Conservation (phyloP, 345 rosid genomes). For the Theobroma cacao region DNA sequence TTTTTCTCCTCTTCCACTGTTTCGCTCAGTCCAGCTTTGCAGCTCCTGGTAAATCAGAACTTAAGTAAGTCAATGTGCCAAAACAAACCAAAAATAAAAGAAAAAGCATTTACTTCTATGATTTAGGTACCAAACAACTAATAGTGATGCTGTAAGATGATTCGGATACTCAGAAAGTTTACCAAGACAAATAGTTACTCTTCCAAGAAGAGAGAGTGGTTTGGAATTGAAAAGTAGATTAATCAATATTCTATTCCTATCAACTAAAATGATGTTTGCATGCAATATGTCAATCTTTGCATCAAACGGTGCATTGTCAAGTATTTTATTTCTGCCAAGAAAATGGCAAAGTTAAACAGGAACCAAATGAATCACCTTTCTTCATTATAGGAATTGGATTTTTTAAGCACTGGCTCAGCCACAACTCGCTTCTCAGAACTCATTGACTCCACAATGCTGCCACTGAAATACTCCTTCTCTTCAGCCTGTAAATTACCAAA, state of each 20-base stretch:
- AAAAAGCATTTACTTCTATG: too few relatives aligned
- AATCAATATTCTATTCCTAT: too few relatives aligned
- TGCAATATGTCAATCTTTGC: background rate
- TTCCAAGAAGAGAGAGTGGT: too few relatives aligned
- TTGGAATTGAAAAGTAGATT: too few relatives aligned
- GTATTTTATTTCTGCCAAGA: background rate
- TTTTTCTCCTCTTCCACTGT: conserved; percentile 27
- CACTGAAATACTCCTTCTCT: conserved; percentile 89
- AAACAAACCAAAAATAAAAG: background rate
- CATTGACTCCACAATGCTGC: conserved; percentile 75
- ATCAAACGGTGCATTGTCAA: too few relatives aligned
- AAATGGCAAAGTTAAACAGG: background rate
- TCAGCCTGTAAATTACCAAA: conserved; percentile 72
- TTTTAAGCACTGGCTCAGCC: conserved; percentile 42
- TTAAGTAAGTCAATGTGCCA: background rate
- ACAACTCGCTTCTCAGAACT: conserved; percentile 41
- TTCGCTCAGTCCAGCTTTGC: conserved; percentile 23
- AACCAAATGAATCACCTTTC: conserved; percentile 41
- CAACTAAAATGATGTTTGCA: too few relatives aligned
- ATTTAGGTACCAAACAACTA: too few relatives aligned
- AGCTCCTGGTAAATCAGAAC: conserved; percentile 28
- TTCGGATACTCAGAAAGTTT: too few relatives aligned
- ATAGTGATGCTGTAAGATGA: too few relatives aligned
- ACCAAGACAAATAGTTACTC: too few relatives aligned
- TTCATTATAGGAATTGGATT: conserved; percentile 82